These are phyloP conservation scores for Lentinus polychrous DNA, from an alignment of 1,284 basidiomycete species.

Conservation along the genomic window DNA sequence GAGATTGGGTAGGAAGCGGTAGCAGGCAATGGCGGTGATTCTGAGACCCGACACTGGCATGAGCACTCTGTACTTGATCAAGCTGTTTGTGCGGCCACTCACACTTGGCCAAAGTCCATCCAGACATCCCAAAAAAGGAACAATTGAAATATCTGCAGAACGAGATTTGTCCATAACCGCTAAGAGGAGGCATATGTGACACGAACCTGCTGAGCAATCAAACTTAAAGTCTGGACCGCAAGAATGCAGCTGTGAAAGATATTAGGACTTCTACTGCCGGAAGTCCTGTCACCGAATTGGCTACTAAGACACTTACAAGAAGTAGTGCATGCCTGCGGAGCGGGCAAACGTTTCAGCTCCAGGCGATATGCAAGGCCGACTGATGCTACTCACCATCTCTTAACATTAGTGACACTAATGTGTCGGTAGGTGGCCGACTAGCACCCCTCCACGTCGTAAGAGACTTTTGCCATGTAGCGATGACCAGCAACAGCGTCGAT, in stretches of 20 bases:
- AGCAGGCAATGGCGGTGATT: constrained; percentile 17
- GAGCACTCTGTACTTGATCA: not conserved
- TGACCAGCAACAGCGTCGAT: no score
- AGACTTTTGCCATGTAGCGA: no score
- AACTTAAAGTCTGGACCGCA: constrained; percentile 12
- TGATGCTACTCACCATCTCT: no score
- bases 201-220: constrained; percentile 13
- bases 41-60: constrained; percentile 6
- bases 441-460: no score
- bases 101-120: constrained; percentile 15
- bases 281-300: no score
- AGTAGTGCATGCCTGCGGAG: not conserved
- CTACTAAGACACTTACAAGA: no score
- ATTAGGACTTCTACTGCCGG: not conserved
- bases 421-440: no score
- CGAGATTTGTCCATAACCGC: no score
- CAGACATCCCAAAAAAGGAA: constrained; percentile 17
- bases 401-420: no score
- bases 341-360: no score
- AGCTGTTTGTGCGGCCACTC: not conserved
- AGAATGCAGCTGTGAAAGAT: constrained; percentile 9
- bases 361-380: no score
- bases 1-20: constrained; percentile 21
- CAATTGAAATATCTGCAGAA: not conserved
- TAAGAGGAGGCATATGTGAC: no score